Conservation (phyloP, 2,329 filamentous ascomycete species). For the Calonectria naviculata region DNA sequence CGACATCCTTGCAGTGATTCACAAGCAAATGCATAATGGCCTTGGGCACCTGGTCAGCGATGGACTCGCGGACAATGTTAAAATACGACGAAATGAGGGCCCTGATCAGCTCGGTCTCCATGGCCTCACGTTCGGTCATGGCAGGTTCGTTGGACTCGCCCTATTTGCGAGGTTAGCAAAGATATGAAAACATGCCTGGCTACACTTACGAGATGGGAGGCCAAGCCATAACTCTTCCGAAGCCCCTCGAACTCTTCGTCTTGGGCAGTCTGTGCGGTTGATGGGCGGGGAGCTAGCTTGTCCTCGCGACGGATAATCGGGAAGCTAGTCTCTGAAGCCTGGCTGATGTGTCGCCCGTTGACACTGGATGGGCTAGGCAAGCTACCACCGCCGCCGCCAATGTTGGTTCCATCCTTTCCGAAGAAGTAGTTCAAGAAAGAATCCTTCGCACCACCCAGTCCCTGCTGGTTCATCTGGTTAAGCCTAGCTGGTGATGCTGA, state of each 20-base stretch:
- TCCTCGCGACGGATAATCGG: slow-evolving; percentile 83
- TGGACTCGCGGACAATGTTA: slow-evolving; percentile 98
- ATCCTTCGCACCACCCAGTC: slow-evolving; percentile 76
- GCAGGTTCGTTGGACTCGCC: slow-evolving; percentile 79
- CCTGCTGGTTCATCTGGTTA: slow-evolving; percentile 69
- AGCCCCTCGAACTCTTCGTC: slow-evolving; percentile 58
- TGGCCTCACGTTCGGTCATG: slow-evolving; percentile 92
- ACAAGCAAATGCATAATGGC: slow-evolving; percentile 98
- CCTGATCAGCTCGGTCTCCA: slow-evolving; percentile 97
- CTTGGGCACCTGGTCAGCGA: slow-evolving; percentile 98
- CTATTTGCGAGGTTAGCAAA: slow-evolving; percentile 49
- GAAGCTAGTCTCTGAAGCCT: slow-evolving; percentile 83
- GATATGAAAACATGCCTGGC: slow-evolving; percentile 19
- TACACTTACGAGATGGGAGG: slow-evolving; percentile 69
- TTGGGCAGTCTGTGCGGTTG: slow-evolving; percentile 42
- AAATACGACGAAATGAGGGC: slow-evolving; percentile 98
- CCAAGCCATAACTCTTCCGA: slow-evolving; percentile 52
- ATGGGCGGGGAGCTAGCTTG: slow-evolving; percentile 63
- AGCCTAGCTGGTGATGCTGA: slow-evolving; percentile 62
- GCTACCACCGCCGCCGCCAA: slow-evolving; percentile 41
- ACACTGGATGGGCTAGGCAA: slow-evolving; percentile 44
- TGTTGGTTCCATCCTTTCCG: slow-evolving; percentile 82
- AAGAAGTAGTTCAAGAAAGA: slow-evolving; percentile 99
- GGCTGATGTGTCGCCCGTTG: slow-evolving; percentile 75
- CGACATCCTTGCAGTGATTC: slow-evolving; percentile 97